Base-by-base conservation (phyloP, 192 early-diverging fungal genomes). In the Entomortierella lignicola region DNA sequence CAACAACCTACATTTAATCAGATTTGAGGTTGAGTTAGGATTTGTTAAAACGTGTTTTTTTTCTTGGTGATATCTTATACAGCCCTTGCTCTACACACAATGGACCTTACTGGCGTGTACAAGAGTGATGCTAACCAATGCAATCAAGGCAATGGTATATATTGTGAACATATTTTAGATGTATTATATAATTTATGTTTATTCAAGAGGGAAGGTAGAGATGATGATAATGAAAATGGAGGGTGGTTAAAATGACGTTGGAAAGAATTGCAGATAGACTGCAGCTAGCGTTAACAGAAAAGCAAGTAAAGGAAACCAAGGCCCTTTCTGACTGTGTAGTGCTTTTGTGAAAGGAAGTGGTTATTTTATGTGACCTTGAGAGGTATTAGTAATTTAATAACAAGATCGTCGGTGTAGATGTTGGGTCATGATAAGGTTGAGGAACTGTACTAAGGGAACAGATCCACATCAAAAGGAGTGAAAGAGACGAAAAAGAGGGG, bases 1-100 rank as follows among this genome's bases (percentile, higher is more conserved):
- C 72, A 66, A 21, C 72, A 74, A n/a, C 51, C 72, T 74, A 50
- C 25, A 27, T 66, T 26, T 29, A 6, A 6, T 30, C 26, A 20
- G 4, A 25, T 25, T 8, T 27, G 25, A 63, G 17, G 34, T n/a
- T 47, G 27, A 26, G n/a, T n/a, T n/a, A n/a, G n/a, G n/a, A n/a
- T n/a, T n/a, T n/a, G n/a, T n/a, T n/a, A n/a, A n/a, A n/a, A n/a
- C n/a, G n/a, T n/a, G n/a, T n/a, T n/a, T n/a, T n/a, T n/a, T n/a
- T n/a, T n/a, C n/a, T n/a, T n/a, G n/a, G n/a, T n/a, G n/a, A n/a
- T n/a, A n/a, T n/a, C n/a, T n/a, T n/a, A n/a, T n/a, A n/a, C n/a
- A n/a, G n/a, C n/a, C n/a, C n/a, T n/a, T n/a, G n/a, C n/a, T n/a
- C n/a, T n/a, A n/a, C n/a, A n/a, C n/a, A n/a, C 10, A 31, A 54